Percentiles rank a stretch among this genome's conserved stretches.
These are phyloP conservation scores for Camellia japonica DNA, from an alignment of 148 eudicot species.

Conservation along the genomic window DNA sequence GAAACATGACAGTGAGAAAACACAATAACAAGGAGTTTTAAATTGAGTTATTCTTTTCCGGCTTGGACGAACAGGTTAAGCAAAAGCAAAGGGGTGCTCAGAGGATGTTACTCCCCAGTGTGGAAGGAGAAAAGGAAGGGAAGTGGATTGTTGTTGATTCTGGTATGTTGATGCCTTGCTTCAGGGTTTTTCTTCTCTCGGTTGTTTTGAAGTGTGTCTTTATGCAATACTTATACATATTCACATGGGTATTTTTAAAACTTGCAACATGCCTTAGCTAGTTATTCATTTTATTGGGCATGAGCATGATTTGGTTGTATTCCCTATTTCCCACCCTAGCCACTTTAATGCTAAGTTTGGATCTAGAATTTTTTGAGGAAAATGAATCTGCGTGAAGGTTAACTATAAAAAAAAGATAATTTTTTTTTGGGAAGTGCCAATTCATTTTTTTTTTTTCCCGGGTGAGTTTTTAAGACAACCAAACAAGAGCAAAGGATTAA, in stretches of 20 bases:
- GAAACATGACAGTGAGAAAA: too few relatives aligned
- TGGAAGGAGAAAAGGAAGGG: slow-evolving; percentile 84
- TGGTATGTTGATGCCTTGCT: slow-evolving; percentile 43
- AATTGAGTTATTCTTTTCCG: slow-evolving; percentile 4
- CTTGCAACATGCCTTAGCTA: neutral
- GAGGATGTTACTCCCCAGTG: slow-evolving; percentile 78
- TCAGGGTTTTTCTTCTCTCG: neutral
- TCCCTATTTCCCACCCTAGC: neutral
- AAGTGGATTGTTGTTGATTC: slow-evolving; percentile 94
- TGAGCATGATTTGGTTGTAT: neutral
- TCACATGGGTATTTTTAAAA: neutral
- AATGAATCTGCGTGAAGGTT: neutral
- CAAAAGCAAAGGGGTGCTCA: slow-evolving; percentile 76
- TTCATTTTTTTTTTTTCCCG: neutral
- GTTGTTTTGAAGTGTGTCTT: neutral
- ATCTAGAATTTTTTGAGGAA: neutral
- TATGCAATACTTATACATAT: neutral
- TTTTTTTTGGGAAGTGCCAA: neutral
- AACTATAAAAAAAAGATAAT: neutral
- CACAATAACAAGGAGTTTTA: neutral
- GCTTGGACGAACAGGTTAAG: slow-evolving; percentile 54
- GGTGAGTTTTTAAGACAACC: neutral
- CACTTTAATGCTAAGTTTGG: neutral
- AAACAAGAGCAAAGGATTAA: neutral
- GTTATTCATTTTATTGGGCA: neutral